These are phyloP conservation scores for Solanum pennellii DNA, from an alignment of 257 asterid genomes.

Conservation along the genomic window DNA sequence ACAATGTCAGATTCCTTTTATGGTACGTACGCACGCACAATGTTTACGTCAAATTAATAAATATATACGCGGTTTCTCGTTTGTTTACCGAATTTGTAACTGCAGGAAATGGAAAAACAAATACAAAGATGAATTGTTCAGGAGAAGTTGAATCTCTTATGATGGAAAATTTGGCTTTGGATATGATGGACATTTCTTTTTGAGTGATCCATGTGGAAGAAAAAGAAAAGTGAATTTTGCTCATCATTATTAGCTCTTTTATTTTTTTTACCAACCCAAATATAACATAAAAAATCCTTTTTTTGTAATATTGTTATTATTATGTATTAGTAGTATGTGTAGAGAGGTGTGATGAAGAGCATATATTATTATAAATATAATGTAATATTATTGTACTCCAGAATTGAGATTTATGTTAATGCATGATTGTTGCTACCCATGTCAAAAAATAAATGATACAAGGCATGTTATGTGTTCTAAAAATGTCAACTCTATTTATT, in stretches of 20 bases:
- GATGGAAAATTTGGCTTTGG: slow-evolving; percentile 64
- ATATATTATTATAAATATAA: neutral
- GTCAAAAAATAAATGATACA: neutral
- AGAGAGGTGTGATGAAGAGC: neutral
- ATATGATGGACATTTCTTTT: slow-evolving; percentile 50
- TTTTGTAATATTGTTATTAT: neutral
- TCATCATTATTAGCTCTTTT: neutral
- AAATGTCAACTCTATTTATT: neutral
- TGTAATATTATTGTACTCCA: neutral
- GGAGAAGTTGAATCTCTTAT: slow-evolving; percentile 56
- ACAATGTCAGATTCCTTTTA: slow-evolving; percentile 1
- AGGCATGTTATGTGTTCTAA: neutral
- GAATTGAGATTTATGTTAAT: neutral
- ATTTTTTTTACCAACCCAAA: neutral
- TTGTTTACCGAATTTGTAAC: neutral
- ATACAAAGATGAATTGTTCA: slow-evolving; percentile 10
- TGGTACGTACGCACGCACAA: slow-evolving; percentile 6
- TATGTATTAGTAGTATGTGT: neutral
- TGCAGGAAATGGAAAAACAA: neutral
- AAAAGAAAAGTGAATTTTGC: neutral
- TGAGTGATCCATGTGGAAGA: neutral
- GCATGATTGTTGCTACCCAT: neutral
- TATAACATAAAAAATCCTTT: neutral
- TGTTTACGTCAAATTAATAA: neutral
- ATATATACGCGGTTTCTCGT: accelerated